Conservation (phyloP, 495 filamentous ascomycete species). For the Sabuloglossum arenarium region DNA sequence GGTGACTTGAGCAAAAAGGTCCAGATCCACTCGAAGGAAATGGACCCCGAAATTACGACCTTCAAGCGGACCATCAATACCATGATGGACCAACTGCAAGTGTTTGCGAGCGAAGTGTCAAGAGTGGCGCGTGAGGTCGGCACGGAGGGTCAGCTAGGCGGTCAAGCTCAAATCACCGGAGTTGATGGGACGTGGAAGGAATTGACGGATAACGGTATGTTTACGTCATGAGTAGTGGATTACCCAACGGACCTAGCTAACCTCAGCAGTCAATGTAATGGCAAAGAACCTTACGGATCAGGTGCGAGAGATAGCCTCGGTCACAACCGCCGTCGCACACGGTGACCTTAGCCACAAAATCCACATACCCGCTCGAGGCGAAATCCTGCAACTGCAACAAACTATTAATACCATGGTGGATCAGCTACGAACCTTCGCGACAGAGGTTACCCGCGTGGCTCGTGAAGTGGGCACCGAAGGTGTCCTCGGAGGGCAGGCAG, state of each 20-base stretch:
- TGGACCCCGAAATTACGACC: slow-evolving; percentile 98
- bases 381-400: slow-evolving; percentile 89
- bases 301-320: slow-evolving; percentile 91
- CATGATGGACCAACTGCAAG: slow-evolving; percentile 97
- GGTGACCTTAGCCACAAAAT: slow-evolving; percentile 95
- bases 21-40: slow-evolving; percentile 83
- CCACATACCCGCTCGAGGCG: slow-evolving; percentile 77
- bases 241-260: not conserved
- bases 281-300: slow-evolving; percentile 67
- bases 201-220: slow-evolving; percentile 74
- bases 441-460: slow-evolving; percentile 89
- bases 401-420: slow-evolving; percentile 99
- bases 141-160: slow-evolving; percentile 91
- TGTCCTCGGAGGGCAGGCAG: slow-evolving; percentile 88
- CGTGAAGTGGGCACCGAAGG: slow-evolving; percentile 95
- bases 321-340: slow-evolving; percentile 90
- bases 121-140: slow-evolving; percentile 92
- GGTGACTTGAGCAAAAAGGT: slow-evolving; percentile 98
- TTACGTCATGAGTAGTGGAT: not conserved
- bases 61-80: slow-evolving; percentile 97
- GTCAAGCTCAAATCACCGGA: slow-evolving; percentile 83
- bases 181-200: slow-evolving; percentile 98
- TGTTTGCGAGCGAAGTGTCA: slow-evolving; percentile 94
- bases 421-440: slow-evolving; percentile 89
- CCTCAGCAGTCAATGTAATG: slow-evolving; percentile 74